These are phyloP conservation scores for Aschersonia sp. DNA, from an alignment of 2,329 filamentous ascomycete species.

Conservation along the genomic window DNA sequence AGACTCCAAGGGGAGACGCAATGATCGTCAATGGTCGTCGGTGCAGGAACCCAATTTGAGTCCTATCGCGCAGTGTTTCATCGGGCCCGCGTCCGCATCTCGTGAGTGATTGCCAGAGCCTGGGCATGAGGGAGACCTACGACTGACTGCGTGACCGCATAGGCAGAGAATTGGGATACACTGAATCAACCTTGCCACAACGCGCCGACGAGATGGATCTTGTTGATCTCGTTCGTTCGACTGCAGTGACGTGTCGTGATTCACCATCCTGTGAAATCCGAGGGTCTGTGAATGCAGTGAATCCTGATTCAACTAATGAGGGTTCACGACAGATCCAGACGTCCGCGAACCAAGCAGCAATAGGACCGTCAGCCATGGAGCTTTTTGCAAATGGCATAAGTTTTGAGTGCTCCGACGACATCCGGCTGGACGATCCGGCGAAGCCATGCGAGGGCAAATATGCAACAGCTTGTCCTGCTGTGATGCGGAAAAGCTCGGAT, in stretches of 20 bases:
- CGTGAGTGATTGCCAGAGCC: slow-evolving; percentile 7
- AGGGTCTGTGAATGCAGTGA: neutral
- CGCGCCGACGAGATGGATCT: neutral
- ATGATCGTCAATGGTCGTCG: slow-evolving; percentile 35
- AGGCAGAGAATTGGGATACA: slow-evolving; percentile 1
- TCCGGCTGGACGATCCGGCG: slow-evolving; percentile 2
- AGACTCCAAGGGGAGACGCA: slow-evolving; percentile 28
- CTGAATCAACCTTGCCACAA: neutral
- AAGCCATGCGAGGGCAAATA: neutral
- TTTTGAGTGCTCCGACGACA: slow-evolving; percentile 9
- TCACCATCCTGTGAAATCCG: neutral
- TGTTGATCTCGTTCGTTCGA: neutral
- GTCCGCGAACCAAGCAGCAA: slow-evolving; percentile 7
- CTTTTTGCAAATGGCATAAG: slow-evolving; percentile 17
- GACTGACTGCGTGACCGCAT: neutral
- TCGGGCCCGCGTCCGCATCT: slow-evolving; percentile 11
- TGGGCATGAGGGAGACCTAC: neutral
- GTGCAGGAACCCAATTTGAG: slow-evolving; percentile 33
- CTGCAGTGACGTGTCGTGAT: neutral
- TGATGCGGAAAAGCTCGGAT: too few species aligned
- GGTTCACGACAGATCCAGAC: slow-evolving; percentile 16
- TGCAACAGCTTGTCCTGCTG: too few species aligned
- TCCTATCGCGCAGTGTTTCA: slow-evolving; percentile 30
- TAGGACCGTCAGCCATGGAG: slow-evolving; percentile 12
- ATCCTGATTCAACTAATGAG: slow-evolving; percentile 18